phyloP scores from a whole-genome alignment of 192 early-diverging fungal species.

The Entomortierella parvispora region DNA sequence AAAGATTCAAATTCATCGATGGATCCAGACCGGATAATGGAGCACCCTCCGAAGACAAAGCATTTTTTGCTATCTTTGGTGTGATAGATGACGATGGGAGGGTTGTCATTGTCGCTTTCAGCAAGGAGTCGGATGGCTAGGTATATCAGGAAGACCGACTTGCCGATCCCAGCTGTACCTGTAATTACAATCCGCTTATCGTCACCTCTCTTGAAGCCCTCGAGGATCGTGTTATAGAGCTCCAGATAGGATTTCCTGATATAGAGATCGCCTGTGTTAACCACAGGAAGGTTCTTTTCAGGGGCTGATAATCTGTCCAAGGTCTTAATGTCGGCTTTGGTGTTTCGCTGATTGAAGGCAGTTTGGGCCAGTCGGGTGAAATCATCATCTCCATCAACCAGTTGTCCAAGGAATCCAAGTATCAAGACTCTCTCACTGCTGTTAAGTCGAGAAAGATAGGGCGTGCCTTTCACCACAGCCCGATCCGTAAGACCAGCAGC shows the following conservation, averaged over 20 bases:
- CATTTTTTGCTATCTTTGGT: not conserved
- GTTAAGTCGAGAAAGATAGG: constrained; percentile 10
- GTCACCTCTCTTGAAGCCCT: not conserved
- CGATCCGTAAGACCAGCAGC: constrained; percentile 15
- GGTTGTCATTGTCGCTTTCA: constrained; percentile 21
- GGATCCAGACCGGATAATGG: constrained; percentile 5
- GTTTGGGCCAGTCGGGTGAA: constrained; percentile 3
- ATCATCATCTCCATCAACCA: not conserved
- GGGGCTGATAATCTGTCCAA: constrained; percentile 12
- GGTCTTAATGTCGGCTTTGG: not conserved
- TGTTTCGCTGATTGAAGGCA: not conserved
- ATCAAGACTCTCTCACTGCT: constrained; percentile 9
- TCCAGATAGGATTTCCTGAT: constrained; percentile 29
- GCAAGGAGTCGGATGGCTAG: constrained; percentile 39
- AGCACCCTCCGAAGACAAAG: constrained; percentile 23
- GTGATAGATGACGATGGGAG: constrained; percentile 34
- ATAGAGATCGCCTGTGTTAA: constrained; percentile 20
- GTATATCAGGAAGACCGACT: constrained; percentile 50
- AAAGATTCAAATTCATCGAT: constrained; percentile 13
- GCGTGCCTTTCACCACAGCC: constrained; percentile 16
- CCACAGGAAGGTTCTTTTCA: constrained; percentile 9
- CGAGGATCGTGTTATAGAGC: constrained; percentile 21
- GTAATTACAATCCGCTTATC: constrained; percentile 28
- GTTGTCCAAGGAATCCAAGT: constrained; percentile 12
- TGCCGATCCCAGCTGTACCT: constrained; percentile 48